Base-by-base conservation (phyloP, 176 grass and related monocot species). In the Tillandsia fasciculata region DNA sequence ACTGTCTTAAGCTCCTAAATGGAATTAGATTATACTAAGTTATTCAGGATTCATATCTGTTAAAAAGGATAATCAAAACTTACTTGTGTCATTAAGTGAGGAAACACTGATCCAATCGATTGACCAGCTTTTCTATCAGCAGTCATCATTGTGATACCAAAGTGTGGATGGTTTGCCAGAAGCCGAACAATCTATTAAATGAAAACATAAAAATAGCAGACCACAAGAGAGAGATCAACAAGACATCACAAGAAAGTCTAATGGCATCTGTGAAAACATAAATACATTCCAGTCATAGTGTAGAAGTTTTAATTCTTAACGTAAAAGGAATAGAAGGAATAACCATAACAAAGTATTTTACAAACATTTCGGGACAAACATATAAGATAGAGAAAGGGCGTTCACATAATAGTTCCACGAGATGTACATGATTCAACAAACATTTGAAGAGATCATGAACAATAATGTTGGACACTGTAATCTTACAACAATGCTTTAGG, bases 51-150 rank as follows among this genome's bases (percentile, higher is more conserved):
- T 42, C 33, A 42, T 42, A 42, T 7, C 33, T 42, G 4, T 42
- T 42, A 42, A 42, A 42, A 42, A 42, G 33, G 33, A 42, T 42
- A 42, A 42, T 42, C 33, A 42, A 42, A 42, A 7, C 70, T 76
- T 86, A 89, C 92, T 64, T 85, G 92, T 22, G 83, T 64, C 70
- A 87, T 85, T 68, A 92, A 87, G 74, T 96, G 92, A 74, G 92
- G 92, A 92, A 96, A 96, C 78, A 96, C 92, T 48, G 86, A 92
- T 68, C 75, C 75, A 77, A 99, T 81, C 11, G 82, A 76, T 81
- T 93, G 77, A 11, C 94, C 94, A 53, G 87, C 89, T 87, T 99
- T 97, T 82, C 89, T 92, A 61, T 97, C 94, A 27, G 94, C 94
- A 3, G 94, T 97, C 87, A 97, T 92, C 64, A 93, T 65, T 81